These are phyloP conservation scores for Telfairia occidentalis DNA, from an alignment of 331 rosid species.

Conservation along the genomic window DNA sequence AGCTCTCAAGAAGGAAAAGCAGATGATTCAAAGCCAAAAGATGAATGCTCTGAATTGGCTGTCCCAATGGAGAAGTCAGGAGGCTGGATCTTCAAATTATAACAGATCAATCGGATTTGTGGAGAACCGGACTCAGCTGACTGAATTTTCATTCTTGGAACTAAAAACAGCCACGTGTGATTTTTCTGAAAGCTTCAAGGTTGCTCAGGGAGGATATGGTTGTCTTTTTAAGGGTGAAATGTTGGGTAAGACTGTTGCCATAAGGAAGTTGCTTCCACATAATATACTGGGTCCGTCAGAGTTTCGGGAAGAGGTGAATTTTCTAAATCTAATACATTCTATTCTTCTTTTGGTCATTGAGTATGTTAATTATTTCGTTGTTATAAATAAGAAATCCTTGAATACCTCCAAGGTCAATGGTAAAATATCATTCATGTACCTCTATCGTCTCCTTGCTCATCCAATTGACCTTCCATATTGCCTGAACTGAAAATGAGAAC, in stretches of 20 bases:
- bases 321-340: not conserved
- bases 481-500: not conserved
- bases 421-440: not conserved
- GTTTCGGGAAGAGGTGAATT: slow-evolving; percentile 70
- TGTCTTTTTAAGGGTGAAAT: slow-evolving; percentile 78
- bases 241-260: slow-evolving; percentile 77
- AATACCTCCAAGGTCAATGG: not conserved
- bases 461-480: not conserved
- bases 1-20: slow-evolving; percentile 56
- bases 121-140: slow-evolving; percentile 47
- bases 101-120: slow-evolving; percentile 39
- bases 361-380: not conserved
- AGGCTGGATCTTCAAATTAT: slow-evolving; percentile 44
- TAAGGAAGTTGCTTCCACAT: slow-evolving; percentile 54
- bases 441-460: not conserved
- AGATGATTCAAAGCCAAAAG: slow-evolving; percentile 57
- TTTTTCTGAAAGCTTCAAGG: slow-evolving; percentile 72
- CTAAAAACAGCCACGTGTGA: slow-evolving; percentile 75
- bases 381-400: not conserved
- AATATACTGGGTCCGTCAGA: slow-evolving; percentile 57
- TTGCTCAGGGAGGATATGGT: slow-evolving; percentile 62
- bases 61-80: slow-evolving; percentile 62
- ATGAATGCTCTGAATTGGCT: slow-evolving; percentile 72
- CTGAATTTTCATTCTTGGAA: slow-evolving; percentile 71
- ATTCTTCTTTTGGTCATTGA: not conserved